Evolutionary conservation across 2,329 filamentous ascomycete genomes (phyloP).

Genomic region (Ceratocystis huliohia): DNA sequence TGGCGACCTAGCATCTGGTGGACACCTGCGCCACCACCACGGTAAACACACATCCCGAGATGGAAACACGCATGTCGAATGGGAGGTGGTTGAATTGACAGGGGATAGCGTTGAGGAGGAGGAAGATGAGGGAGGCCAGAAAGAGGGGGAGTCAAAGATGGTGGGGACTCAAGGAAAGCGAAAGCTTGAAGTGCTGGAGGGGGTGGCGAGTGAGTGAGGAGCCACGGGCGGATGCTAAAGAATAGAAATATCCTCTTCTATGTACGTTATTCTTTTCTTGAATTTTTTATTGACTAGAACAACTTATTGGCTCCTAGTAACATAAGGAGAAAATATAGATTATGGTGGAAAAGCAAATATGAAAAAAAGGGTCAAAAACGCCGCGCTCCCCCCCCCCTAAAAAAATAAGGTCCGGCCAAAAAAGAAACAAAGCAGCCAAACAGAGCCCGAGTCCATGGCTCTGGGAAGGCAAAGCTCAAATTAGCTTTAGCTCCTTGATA

Average conservation of each 20-base stretch:
- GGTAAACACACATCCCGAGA: slow-evolving; percentile 44
- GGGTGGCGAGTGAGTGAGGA: background rate
- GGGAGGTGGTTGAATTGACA: slow-evolving; percentile 71
- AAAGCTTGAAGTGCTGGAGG: background rate
- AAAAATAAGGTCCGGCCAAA: background rate
- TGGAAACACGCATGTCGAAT: slow-evolving; percentile 57
- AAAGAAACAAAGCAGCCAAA: background rate
- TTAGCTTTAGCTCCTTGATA: slow-evolving; percentile 4
- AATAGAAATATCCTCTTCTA: background rate
- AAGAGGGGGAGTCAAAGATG: background rate
- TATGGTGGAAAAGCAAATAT: background rate
- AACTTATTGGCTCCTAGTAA: background rate
- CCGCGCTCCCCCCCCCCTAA: background rate
- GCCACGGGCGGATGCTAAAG: no score
- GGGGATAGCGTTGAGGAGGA: slow-evolving; percentile 29
- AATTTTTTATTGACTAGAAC: background rate
- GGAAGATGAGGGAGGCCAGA: background rate
- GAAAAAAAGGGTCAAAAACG: background rate
- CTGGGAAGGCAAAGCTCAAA: background rate
- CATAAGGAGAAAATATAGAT: no score
- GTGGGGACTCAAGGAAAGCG: slow-evolving; percentile 5
- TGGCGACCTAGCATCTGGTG: slow-evolving; percentile 55
- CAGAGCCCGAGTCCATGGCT: slow-evolving; percentile 1
- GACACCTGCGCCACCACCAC: slow-evolving; percentile 51
- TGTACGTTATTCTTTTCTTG: background rate